Conservation (phyloP, 768 basidiomycete species). For the Agrocybe chaxingu region DNA sequence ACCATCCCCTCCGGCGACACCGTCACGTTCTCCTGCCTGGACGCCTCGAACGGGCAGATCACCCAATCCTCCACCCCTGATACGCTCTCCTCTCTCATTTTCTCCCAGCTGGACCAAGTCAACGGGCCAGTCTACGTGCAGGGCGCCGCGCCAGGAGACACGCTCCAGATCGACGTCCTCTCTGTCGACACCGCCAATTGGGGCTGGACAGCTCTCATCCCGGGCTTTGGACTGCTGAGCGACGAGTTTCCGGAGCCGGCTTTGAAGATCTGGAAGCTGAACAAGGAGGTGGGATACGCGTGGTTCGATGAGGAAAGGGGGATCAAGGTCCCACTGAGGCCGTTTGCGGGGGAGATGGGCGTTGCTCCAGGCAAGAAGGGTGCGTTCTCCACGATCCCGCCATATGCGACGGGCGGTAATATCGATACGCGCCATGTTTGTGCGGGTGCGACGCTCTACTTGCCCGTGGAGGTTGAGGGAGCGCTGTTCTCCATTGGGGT, state of each 20-base stretch:
- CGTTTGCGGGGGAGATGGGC: constrained; percentile 67
- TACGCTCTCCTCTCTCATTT: constrained; percentile 36
- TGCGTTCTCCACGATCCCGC: constrained; percentile 59
- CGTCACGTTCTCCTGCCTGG: constrained; percentile 58
- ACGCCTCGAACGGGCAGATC: constrained; percentile 61
- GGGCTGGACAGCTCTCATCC: constrained; percentile 62
- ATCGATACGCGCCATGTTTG: constrained; percentile 57
- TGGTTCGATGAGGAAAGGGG: constrained; percentile 47
- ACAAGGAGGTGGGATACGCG: constrained; percentile 36
- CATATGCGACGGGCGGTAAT: constrained; percentile 60
- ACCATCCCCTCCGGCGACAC: constrained; percentile 50
- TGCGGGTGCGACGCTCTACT: constrained; percentile 52
- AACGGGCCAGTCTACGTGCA: constrained; percentile 57
- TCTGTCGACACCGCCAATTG: constrained; percentile 50
- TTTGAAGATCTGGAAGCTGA: constrained; percentile 54
- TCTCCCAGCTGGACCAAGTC: constrained; percentile 53
- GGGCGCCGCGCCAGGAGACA: constrained; percentile 52
- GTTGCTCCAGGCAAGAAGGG: constrained; percentile 49
- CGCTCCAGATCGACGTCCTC: constrained; percentile 57
- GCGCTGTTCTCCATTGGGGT: constrained; percentile 62
- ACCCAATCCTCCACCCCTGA: constrained; percentile 35
- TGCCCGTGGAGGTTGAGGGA: constrained; percentile 58
- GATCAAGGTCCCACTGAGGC: constrained; percentile 48
- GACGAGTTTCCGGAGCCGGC: constrained; percentile 52
- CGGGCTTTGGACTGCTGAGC: constrained; percentile 55